Base-by-base conservation (phyloP, 73 alveolate species). In the Halteria grandinella region DNA sequence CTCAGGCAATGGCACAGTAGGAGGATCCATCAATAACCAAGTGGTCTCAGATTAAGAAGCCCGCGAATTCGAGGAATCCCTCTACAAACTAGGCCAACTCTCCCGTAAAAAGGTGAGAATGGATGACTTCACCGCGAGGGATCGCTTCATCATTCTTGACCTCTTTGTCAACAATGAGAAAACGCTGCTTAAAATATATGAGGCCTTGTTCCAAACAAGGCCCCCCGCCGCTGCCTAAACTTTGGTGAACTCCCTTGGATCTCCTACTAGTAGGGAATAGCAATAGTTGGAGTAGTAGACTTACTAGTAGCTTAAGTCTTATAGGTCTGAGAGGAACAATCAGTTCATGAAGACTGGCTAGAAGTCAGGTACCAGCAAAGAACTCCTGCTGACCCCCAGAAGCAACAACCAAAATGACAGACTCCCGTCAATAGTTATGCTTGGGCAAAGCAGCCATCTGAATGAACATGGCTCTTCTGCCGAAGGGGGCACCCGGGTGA, bases 141-240 rank as follows among this genome's bases (percentile, higher is more conserved):
- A 73, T 54, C 52, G 55, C 25, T 3, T 15, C 0, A 10, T 36
- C 12, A 27, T 73, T 11, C 14, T 73, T 0, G 69, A 53, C 29
- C 55, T 73, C 29, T 73, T 73, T 53, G 75, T 73, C 8, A 73
- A 64, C 1, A 66, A 66, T 45, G 80, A 66, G 34, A 10, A 23
- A 21, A 66, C 80, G 1, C 23, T 66, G 54, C 53, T 55, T 14
- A 47, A 73, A 23, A 36, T 73, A 1, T 73, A 73, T 40, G 37
- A 63, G 28, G 29, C 75, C 32, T 37, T 73, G 55, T 73, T 73
- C 31, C 64, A 41, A 47, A n/a, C n/a, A n/a, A n/a, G n/a, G n/a
- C n/a, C n/a, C n/a, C n/a, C n/a, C n/a, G n/a, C n/a, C n/a, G n/a
- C n/a, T n/a, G n/a, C n/a, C n/a, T n/a, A n/a, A n/a, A n/a, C n/a